phyloP scores from a whole-genome alignment of 2,329 filamentous ascomycete species.

The Trichophyton simii region DNA sequence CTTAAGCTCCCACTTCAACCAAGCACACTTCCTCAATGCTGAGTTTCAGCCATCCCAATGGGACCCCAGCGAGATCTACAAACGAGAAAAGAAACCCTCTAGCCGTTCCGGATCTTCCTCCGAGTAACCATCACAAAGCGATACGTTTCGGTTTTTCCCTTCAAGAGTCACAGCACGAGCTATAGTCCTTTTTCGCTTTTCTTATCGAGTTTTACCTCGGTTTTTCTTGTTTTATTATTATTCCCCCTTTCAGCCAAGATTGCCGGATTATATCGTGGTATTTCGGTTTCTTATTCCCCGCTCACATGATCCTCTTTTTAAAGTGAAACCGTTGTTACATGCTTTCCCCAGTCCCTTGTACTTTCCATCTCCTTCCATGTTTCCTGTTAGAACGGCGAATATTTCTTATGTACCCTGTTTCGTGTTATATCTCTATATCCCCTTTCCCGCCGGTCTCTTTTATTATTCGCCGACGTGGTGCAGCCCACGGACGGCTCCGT shows the following conservation, averaged over 20 bases:
- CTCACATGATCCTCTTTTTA: background rate
- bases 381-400: background rate
- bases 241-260: background rate
- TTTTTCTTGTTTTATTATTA: background rate
- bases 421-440: background rate
- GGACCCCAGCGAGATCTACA: slow-evolving; percentile 29
- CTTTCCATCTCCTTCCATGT: background rate
- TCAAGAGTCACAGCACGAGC: no score
- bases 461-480: background rate
- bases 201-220: slow-evolving; percentile 1
- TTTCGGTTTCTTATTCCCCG: background rate
- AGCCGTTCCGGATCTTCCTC: background rate
- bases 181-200: background rate
- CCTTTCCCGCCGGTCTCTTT: background rate
- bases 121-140: background rate
- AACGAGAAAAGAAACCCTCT: slow-evolving; percentile 9
- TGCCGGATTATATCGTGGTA: background rate
- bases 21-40: slow-evolving; percentile 35
- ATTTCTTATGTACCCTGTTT: background rate
- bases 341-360: background rate
- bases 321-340: background rate
- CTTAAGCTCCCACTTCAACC: slow-evolving; percentile 32
- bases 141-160: no score
- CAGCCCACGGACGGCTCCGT: background rate
- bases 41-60: slow-evolving; percentile 36